Conservation (phyloP, 345 rosid genomes). For the Salix arbutifolia region DNA sequence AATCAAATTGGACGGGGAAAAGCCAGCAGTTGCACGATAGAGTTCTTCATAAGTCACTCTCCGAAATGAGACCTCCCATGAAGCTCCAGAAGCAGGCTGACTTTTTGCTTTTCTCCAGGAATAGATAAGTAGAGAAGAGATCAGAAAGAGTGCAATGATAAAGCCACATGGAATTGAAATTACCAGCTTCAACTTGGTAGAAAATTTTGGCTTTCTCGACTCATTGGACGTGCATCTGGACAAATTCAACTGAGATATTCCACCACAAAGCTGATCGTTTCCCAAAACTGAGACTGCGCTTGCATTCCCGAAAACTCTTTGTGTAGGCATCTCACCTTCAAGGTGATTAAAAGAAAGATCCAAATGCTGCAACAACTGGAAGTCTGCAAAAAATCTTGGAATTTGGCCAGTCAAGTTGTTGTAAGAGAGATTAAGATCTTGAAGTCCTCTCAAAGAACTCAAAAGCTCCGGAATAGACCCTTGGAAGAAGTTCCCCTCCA, state of each 20-base stretch:
- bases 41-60: background rate
- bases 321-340: slow-evolving; percentile 6
- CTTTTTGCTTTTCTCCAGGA: background rate
- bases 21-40: background rate
- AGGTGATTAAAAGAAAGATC: slow-evolving; percentile 13
- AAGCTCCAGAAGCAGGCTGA: background rate
- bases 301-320: slow-evolving; percentile 7
- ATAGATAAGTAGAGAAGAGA: background rate
- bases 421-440: slow-evolving; percentile 1
- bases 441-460: slow-evolving; percentile 4
- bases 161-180: background rate
- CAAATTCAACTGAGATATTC: background rate
- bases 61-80: background rate
- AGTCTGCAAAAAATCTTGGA: background rate
- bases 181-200: background rate
- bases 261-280: slow-evolving; percentile 16
- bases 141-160: background rate
- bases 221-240: background rate
- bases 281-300: background rate
- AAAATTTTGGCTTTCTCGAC: background rate
- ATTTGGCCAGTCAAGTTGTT: slow-evolving; percentile 14
- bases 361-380: background rate
- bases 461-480: slow-evolving; percentile 11
- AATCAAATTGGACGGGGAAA: background rate
- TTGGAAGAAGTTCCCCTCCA: slow-evolving; percentile 1